Base-by-base conservation (phyloP, 306 rosid genomes). In the Senna siamea region DNA sequence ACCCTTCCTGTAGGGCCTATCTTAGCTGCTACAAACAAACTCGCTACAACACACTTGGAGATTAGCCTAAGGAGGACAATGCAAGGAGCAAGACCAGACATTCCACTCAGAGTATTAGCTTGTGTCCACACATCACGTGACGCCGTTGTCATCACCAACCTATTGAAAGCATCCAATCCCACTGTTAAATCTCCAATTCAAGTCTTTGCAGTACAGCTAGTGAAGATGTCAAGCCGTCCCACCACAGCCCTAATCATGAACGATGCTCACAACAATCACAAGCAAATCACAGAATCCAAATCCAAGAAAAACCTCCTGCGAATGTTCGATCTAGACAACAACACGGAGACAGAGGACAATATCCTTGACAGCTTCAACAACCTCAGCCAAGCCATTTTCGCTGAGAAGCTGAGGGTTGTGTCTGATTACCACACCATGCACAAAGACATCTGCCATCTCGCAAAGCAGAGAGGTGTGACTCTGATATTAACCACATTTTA, bases 351-450 rank as follows among this genome's bases (percentile, higher is more conserved):
- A 11, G 74, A 12, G 11, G 68, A 83, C 6, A 38, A 4, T 58
- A 77, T 28, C 5, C 87, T 83, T 1, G 22, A 37, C 1, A 12
- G 79, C 87, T 83, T 83, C 11, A 81, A 79, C 59, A 55, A 79
- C 35, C 77, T 83, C 6, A 79, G 19, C 50, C 82, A 83, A 26
- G 84, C 84, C 17, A 83, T 83, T 41, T 83, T 79, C 13, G 66
- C 74, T 1, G 87, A 79, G 7, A 79, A 76, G 40, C 44, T 83
- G 47, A 72, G 82, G 15, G 38, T 83, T 9, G 35, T 79, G 17
- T 83, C 87, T 2, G 20, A 20, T 7, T 83, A 76, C 48, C 54
- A 22, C 50, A 26, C 84, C 34, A 83, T 83, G 87, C 87, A 83
- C 63, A 30, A 61, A 14, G 87, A 83, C 71, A 72, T 83, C 66